These are phyloP conservation scores for Claviceps arundinis DNA, from an alignment of 2,329 filamentous ascomycete species.

Conservation along the genomic window DNA sequence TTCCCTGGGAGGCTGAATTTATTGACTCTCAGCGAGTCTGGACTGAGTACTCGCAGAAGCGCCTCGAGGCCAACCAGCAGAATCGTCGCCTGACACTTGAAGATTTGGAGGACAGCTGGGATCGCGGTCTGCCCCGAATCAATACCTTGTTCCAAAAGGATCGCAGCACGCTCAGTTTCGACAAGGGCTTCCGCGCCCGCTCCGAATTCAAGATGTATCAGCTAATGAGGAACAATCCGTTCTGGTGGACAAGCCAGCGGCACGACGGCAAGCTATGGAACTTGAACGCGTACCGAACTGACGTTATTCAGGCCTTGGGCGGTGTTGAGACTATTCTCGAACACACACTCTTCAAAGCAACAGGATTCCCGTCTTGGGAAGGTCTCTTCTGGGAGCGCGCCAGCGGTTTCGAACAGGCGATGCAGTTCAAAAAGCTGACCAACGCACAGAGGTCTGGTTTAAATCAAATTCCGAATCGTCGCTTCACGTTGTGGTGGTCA, in stretches of 20 bases:
- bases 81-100: conserved; percentile 89
- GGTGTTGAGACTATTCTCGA: conserved; percentile 97
- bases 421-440: conserved; percentile 99
- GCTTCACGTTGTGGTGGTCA: conserved; percentile 97
- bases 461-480: conserved; percentile 96
- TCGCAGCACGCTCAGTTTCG: conserved; percentile 88
- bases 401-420: conserved; percentile 43
- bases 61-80: conserved; percentile 91
- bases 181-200: conserved; percentile 92
- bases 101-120: conserved; percentile 96
- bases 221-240: conserved; percentile 97
- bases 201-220: conserved; percentile 98
- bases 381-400: conserved; percentile 75
- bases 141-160: conserved; percentile 99
- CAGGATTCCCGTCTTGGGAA: conserved; percentile 94
- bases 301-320: conserved; percentile 90
- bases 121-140: conserved; percentile 91
- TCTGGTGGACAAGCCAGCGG: conserved; percentile 97
- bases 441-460: conserved; percentile 94
- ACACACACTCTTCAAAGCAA: conserved; percentile 93
- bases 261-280: conserved; percentile 98
- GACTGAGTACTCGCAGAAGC: conserved; percentile 98
- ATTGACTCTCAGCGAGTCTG: conserved; percentile 97
- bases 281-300: conserved; percentile 85
- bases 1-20: conserved; percentile 97